Percentiles rank a stretch among this genome's conserved stretches.
These are phyloP conservation scores for Blastomyces silverae DNA, from an alignment of 2,329 filamentous ascomycete species.

Conservation along the genomic window DNA sequence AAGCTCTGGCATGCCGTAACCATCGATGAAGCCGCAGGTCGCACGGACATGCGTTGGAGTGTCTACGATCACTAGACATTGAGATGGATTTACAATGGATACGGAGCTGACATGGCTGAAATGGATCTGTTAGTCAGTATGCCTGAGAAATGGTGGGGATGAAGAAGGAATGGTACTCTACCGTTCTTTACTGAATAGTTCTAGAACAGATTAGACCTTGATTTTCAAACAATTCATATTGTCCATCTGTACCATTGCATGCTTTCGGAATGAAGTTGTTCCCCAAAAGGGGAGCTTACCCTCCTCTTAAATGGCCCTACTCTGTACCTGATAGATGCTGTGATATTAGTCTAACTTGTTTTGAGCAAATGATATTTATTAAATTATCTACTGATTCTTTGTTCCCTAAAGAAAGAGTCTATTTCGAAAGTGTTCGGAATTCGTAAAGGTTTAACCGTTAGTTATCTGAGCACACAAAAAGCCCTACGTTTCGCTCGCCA, in stretches of 20 bases:
- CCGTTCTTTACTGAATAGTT: too few species aligned
- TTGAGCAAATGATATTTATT: too few species aligned
- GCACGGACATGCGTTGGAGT: background rate
- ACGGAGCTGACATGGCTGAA: background rate
- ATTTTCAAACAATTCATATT: background rate
- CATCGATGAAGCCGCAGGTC: too few species aligned
- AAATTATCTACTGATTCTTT: too few species aligned
- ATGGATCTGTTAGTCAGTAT: background rate
- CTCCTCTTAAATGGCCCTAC: background rate
- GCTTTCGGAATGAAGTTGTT: background rate
- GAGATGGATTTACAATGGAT: background rate
- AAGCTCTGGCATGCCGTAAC: too few species aligned
- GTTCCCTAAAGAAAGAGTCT: too few species aligned
- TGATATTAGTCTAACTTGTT: too few species aligned
- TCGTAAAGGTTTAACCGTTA: too few species aligned
- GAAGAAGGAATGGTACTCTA: background rate
- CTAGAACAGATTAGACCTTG: background rate
- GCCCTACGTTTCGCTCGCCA: too few species aligned
- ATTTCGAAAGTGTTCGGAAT: too few species aligned
- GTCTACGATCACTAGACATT: background rate
- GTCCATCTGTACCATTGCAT: background rate
- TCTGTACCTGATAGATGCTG: too few species aligned
- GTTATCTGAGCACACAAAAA: too few species aligned
- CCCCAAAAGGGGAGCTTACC: background rate
- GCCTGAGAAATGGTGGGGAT: conserved; percentile 1